These are phyloP conservation scores for Polygonum aviculare DNA, from an alignment of 148 eudicot genomes.

Conservation along the genomic window DNA sequence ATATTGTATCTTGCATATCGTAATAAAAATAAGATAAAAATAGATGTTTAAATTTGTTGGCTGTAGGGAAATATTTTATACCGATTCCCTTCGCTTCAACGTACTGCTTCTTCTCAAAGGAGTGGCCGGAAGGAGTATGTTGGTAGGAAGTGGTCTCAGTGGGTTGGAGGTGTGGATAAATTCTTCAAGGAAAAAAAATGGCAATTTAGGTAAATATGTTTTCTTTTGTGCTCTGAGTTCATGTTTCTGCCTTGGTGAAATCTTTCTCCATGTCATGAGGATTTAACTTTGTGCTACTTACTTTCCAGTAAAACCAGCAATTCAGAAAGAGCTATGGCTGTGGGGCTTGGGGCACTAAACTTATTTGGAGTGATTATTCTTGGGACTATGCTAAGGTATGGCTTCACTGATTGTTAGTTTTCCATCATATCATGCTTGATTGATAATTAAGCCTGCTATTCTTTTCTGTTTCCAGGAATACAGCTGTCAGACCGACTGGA, in stretches of 20 bases:
- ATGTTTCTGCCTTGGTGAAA: background rate
- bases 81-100: conserved; percentile 85
- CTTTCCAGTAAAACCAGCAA: conserved; percentile 65
- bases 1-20: background rate
- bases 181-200: conserved; percentile 73
- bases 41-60: background rate
- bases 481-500: conserved; percentile 47
- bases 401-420: conserved; percentile 11
- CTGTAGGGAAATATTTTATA: conserved; percentile 89
- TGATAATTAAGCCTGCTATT: background rate
- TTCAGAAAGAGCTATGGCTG: conserved; percentile 79
- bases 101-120: conserved; percentile 72
- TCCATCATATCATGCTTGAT: background rate
- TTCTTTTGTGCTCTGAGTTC: background rate
- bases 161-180: conserved; percentile 55
- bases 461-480: conserved; percentile 40
- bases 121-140: conserved; percentile 70
- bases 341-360: conserved; percentile 88
- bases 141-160: conserved; percentile 61
- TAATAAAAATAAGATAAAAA: background rate
- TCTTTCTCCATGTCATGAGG: background rate
- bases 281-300: conserved; percentile 10
- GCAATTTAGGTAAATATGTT: conserved; percentile 59
- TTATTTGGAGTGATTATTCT: conserved; percentile 81
- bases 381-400: conserved; percentile 75